Conservation (phyloP, 257 asterid genomes). For the Penstemon newberryi region DNA sequence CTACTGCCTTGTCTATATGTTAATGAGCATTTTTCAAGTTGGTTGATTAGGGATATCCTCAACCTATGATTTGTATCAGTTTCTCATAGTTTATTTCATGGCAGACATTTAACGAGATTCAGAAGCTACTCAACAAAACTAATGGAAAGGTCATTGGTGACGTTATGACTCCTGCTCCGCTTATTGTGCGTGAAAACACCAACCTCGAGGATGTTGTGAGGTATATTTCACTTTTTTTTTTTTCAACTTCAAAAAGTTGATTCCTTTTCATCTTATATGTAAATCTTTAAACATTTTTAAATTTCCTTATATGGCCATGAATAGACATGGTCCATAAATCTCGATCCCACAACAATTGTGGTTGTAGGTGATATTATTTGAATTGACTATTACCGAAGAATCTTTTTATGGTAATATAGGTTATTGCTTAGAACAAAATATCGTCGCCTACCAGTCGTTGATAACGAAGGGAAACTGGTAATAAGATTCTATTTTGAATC, state of each 20-base stretch:
- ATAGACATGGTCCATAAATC: too few relatives aligned
- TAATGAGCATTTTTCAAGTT: constrained; percentile 3
- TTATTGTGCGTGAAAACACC: constrained; percentile 58
- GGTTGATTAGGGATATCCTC: constrained; percentile 12
- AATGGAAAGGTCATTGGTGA: constrained; percentile 69
- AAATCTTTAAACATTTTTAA: not conserved
- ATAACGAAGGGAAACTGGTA: constrained; percentile 85
- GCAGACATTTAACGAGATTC: constrained; percentile 72
- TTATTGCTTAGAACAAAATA: constrained; percentile 65
- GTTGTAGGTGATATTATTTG: not conserved
- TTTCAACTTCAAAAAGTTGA: not conserved
- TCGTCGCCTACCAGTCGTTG: constrained; percentile 90
- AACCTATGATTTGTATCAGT: constrained; percentile 1
- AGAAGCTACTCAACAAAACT: constrained; percentile 64
- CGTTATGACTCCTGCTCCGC: constrained; percentile 64
- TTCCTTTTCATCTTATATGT: not conserved
- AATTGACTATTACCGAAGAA: not conserved
- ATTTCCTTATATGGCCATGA: too few relatives aligned
- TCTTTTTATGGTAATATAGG: constrained; percentile 35
- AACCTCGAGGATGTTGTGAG: constrained; percentile 79
- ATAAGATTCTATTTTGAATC: constrained; percentile 25
- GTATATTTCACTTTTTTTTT: constrained; percentile 31
- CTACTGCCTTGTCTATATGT: not conserved
- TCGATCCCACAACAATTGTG: not conserved
- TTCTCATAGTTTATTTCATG: constrained; percentile 26